Evolutionary conservation across 345 rosid genomes (phyloP).

Genomic region (Hirschfeldia incana): DNA sequence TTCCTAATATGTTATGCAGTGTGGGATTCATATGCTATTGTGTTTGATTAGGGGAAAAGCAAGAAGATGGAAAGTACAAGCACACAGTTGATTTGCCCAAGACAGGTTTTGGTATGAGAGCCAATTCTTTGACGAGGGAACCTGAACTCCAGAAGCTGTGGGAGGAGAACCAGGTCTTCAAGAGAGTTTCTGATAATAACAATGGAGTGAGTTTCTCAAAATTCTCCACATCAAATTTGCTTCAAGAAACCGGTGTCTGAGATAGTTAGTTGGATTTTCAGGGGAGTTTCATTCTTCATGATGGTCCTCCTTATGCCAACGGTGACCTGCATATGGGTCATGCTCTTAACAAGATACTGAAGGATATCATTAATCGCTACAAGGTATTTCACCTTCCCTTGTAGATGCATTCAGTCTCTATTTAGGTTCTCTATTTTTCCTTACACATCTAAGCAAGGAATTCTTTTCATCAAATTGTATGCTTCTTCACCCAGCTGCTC

Average conservation of each 20-base stretch:
- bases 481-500: slow-evolving; percentile 61
- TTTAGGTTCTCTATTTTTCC: not conserved
- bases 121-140: slow-evolving; percentile 79
- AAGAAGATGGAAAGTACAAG: slow-evolving; percentile 88
- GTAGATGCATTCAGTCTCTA: not conserved
- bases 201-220: slow-evolving; percentile 61
- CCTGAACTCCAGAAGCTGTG: slow-evolving; percentile 91
- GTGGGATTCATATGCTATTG: slow-evolving; percentile 21
- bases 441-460: not conserved
- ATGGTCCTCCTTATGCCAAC: slow-evolving; percentile 98
- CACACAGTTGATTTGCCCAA: slow-evolving; percentile 88
- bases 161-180: slow-evolving; percentile 85
- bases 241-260: slow-evolving; percentile 39
- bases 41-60: slow-evolving; percentile 61
- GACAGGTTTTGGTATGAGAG: slow-evolving; percentile 88
- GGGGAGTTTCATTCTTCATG: slow-evolving; percentile 90
- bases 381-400: slow-evolving; percentile 52
- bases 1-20: not conserved
- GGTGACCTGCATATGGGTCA: slow-evolving; percentile 95
- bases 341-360: slow-evolving; percentile 93
- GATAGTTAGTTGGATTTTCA: slow-evolving; percentile 42
- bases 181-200: slow-evolving; percentile 68
- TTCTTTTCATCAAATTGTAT: slow-evolving; percentile 21
- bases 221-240: slow-evolving; percentile 22
- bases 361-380: slow-evolving; percentile 91